Percentiles rank a stretch among this genome's conserved stretches.
Evolutionary conservation across 495 filamentous ascomycete species (phyloP).

Genomic region (Penicillium ucsense): DNA sequence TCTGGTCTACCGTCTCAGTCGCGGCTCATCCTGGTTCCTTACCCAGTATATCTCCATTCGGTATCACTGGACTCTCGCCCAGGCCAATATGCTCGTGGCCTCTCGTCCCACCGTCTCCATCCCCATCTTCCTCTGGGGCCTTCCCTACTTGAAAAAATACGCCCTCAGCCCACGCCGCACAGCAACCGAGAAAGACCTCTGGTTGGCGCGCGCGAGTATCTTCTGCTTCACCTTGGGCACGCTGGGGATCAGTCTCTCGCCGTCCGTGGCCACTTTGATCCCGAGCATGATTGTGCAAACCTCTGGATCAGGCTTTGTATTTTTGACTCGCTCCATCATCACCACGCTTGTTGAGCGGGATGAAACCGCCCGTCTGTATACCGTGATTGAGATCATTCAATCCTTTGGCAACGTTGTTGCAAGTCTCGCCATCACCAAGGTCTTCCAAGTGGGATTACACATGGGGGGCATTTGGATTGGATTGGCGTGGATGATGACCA

Average conservation of each 20-base stretch:
- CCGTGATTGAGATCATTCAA: constrained; percentile 47
- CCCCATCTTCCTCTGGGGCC: constrained; percentile 38
- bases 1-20: constrained; percentile 41
- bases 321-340: constrained; percentile 39
- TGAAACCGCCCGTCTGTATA: constrained; percentile 47
- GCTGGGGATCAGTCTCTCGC: constrained; percentile 38
- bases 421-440: constrained; percentile 41
- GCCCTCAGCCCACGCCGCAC: constrained; percentile 7
- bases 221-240: constrained; percentile 35
- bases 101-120: constrained; percentile 42
- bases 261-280: constrained; percentile 26
- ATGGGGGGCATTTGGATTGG: constrained; percentile 43
- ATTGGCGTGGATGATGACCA: constrained; percentile 45
- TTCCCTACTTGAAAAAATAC: constrained; percentile 29
- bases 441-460: constrained; percentile 42
- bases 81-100: constrained; percentile 45
- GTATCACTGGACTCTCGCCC: constrained; percentile 44
- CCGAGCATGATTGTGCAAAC: constrained; percentile 39
- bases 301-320: constrained; percentile 39
- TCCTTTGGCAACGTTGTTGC: constrained; percentile 44
- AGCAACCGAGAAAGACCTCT: constrained; percentile 40
- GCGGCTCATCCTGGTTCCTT: constrained; percentile 42
- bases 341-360: constrained; percentile 43
- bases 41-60: constrained; percentile 49
- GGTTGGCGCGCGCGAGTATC: constrained; percentile 39